These are phyloP conservation scores for Peronospora destructor DNA, from an alignment of 352 stramenopile genomes.

Conservation along the genomic window DNA sequence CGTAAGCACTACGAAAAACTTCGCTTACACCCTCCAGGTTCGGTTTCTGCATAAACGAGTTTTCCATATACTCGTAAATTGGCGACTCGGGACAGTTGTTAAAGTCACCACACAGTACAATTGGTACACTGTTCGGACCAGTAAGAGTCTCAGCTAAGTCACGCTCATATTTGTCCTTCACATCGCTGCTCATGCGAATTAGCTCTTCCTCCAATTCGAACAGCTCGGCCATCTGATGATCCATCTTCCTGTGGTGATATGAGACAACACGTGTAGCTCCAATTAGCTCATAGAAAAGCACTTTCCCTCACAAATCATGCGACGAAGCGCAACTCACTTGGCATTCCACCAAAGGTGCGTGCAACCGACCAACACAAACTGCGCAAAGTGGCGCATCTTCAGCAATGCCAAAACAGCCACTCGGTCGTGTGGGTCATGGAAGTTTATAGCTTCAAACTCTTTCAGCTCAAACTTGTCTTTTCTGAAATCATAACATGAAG, in stretches of 20 bases:
- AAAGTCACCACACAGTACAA: constrained; percentile 82
- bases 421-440: constrained; percentile 79
- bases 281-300: neutral
- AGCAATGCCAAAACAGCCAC: constrained; percentile 80
- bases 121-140: constrained; percentile 47
- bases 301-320: neutral
- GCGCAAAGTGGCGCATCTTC: constrained; percentile 74
- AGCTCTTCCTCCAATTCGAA: constrained; percentile 81
- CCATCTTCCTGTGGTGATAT: constrained; percentile 52
- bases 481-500: constrained; percentile 16
- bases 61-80: constrained; percentile 86
- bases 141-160: constrained; percentile 49
- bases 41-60: constrained; percentile 79
- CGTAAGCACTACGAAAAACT: constrained; percentile 68
- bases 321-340: constrained; percentile 38
- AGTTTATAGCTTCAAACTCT: constrained; percentile 82
- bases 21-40: constrained; percentile 67
- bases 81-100: constrained; percentile 83
- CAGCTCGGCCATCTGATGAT: constrained; percentile 82
- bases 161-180: constrained; percentile 77
- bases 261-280: neutral
- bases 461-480: constrained; percentile 84
- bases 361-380: constrained; percentile 75
- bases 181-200: constrained; percentile 67
- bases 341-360: constrained; percentile 86